Evolutionary conservation across 495 filamentous ascomycete genomes (phyloP).

Genomic region (Venustampulla echinocandica): DNA sequence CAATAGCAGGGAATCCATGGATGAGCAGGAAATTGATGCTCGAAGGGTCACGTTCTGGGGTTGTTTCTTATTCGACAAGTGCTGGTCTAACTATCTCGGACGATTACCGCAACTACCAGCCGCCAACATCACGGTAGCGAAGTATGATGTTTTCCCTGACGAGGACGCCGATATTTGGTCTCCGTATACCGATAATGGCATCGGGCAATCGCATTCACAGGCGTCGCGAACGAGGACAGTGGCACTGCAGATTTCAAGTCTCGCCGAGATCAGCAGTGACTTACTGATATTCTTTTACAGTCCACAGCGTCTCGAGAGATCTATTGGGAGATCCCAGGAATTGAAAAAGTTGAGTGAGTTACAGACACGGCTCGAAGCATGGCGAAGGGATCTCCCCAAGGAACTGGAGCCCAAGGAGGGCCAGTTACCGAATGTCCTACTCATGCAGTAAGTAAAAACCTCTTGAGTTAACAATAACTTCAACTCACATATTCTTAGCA

Average conservation of each 20-base stretch:
- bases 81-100: slow-evolving; percentile 97
- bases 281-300: slow-evolving; percentile 87
- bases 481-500: slow-evolving; percentile 41
- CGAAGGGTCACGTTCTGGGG: slow-evolving; percentile 94
- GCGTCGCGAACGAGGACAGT: slow-evolving; percentile 77
- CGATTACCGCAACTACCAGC: slow-evolving; percentile 80
- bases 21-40: slow-evolving; percentile 81
- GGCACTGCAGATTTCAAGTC: slow-evolving; percentile 67
- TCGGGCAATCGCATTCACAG: slow-evolving; percentile 59
- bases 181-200: slow-evolving; percentile 80
- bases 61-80: slow-evolving; percentile 98
- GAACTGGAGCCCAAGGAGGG: slow-evolving; percentile 89
- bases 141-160: slow-evolving; percentile 81
- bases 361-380: slow-evolving; percentile 82
- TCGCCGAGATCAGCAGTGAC: slow-evolving; percentile 92
- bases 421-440: slow-evolving; percentile 74
- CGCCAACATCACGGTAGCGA: slow-evolving; percentile 70
- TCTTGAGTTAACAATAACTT: neutral
- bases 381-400: slow-evolving; percentile 76
- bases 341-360: slow-evolving; percentile 89
- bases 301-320: slow-evolving; percentile 53
- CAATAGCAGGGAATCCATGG: slow-evolving; percentile 48
- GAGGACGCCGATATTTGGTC: slow-evolving; percentile 84
- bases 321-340: slow-evolving; percentile 54
- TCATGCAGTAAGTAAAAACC: slow-evolving; percentile 99